Conservation (phyloP, 2,329 filamentous ascomycete species). For the Colletotrichum sansevieriae region DNA sequence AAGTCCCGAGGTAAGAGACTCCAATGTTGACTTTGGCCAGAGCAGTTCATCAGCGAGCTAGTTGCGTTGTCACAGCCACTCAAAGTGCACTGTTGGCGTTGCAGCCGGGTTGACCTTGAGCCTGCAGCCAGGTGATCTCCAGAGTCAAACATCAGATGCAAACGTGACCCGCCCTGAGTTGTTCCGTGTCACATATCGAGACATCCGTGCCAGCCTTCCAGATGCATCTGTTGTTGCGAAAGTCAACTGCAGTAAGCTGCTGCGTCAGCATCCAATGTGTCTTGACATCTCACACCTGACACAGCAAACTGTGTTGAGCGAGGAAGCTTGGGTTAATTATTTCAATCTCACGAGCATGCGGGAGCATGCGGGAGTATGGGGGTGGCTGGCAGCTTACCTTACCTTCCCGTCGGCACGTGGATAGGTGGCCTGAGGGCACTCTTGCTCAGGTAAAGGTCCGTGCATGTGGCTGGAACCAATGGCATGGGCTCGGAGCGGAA, state of each 20-base stretch:
- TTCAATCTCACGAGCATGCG: conserved; percentile 11
- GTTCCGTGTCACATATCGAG: not conserved
- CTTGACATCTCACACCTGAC: too few relatives aligned
- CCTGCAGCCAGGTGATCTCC: not conserved
- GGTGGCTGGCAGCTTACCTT: conserved; percentile 26
- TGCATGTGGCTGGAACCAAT: conserved; percentile 31
- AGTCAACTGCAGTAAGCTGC: not conserved
- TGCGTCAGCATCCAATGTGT: not conserved
- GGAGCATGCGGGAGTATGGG: conserved; percentile 27
- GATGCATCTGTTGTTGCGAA: not conserved
- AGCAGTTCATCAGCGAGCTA: too few relatives aligned
- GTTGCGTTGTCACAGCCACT: too few relatives aligned
- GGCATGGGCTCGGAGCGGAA: conserved; percentile 12
- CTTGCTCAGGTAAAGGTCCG: not conserved
- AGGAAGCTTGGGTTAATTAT: conserved; percentile 27
- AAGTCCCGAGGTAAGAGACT: too few relatives aligned
- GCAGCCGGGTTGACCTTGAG: not conserved
- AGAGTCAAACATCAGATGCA: conserved; percentile 1
- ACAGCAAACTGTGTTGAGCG: not conserved
- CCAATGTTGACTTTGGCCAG: not conserved
- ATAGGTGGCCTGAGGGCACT: too few relatives aligned
- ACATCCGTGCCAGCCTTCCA: not conserved
- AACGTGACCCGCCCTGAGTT: not conserved
- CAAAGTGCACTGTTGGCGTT: not conserved
- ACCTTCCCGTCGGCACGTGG: too few relatives aligned